Evolutionary conservation across 352 stramenopile species (phyloP), one percentile per base, ranked within the genome.

Genomic region (Blastocystis sp.): DNA sequence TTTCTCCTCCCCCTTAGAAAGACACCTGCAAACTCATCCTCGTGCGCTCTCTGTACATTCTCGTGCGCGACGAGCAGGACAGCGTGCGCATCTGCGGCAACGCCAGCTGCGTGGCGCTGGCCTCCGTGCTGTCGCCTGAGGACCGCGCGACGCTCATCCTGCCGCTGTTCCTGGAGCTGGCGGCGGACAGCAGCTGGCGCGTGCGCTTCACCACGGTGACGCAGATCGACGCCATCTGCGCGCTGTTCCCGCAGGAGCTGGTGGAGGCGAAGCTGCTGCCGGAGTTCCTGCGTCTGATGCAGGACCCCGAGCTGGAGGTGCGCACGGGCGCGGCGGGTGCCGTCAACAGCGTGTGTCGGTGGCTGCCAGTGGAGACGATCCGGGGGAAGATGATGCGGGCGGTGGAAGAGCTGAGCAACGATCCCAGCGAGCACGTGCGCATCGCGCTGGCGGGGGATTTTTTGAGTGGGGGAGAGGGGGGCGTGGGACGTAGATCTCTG

Each of bases 181-280:
- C 67, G 7, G 24, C 14, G 6, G 67, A 78, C 27, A 78, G 36
- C 38, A 78, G 48, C n/a, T 78, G 67, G 67, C 21, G 67, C 16
- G 67, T 78, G 3, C 67, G 67, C n/a, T 78, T 56, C 67, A 78
- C 67, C 4, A 78, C 67, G 18, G 67, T 78, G 27, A 78, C 67
- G 32, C 42, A 78, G 32, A 78, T 78, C 67, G 67, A 40, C 3
- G 67, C 29, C 18, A 78, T 78, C 36, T 78, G 67, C 51, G 46
- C 40, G 32, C 49, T 78, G 32, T 78, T 78, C 38, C 34, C 67
- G 1, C 24, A 51, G 11, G 42, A 57, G 24, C 18, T 78, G 2
- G 49, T 78, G n/a, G 67, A 78, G 21, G 34, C 38, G 27, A 56
- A 59, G 21, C 36, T 78, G 14, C 42, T 78, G 0, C 67, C 67